Evolutionary conservation across 495 filamentous ascomycete species (phyloP).

Genomic region (Beverwykella pulmonaria): DNA sequence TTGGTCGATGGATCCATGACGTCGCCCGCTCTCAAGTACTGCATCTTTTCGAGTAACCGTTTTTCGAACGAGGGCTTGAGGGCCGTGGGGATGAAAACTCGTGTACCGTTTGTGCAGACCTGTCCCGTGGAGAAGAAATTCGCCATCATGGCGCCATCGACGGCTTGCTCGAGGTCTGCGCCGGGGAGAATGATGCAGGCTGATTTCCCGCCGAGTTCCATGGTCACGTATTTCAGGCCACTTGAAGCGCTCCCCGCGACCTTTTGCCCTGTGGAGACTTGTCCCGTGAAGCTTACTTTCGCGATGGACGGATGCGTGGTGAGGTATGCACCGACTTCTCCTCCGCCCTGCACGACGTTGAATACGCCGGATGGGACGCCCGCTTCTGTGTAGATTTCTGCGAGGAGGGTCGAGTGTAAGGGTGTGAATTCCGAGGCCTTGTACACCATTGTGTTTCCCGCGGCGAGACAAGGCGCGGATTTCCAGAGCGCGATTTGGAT

Average conservation of each 20-base stretch:
- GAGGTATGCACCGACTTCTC: slow-evolving; percentile 69
- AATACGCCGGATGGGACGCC: slow-evolving; percentile 79
- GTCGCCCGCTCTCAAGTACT: slow-evolving; percentile 67
- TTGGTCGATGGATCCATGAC: slow-evolving; percentile 70
- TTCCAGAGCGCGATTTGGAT: slow-evolving; percentile 90
- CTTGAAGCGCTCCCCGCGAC: slow-evolving; percentile 69
- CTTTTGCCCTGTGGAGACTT: slow-evolving; percentile 74
- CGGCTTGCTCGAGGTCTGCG: slow-evolving; percentile 70
- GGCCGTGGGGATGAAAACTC: slow-evolving; percentile 68
- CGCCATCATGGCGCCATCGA: slow-evolving; percentile 84
- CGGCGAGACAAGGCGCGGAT: slow-evolving; percentile 76
- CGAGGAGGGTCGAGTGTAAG: slow-evolving; percentile 68
- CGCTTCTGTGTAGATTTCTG: slow-evolving; percentile 69
- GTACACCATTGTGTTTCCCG: slow-evolving; percentile 86
- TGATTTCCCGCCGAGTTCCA: slow-evolving; percentile 83
- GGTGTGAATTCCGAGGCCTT: slow-evolving; percentile 83
- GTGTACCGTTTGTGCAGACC: slow-evolving; percentile 82
- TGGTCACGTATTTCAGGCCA: slow-evolving; percentile 83
- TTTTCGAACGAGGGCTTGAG: slow-evolving; percentile 68
- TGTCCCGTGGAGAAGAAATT: slow-evolving; percentile 84
- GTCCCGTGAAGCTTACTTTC: slow-evolving; percentile 84
- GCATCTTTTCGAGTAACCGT: slow-evolving; percentile 66
- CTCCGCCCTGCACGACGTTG: slow-evolving; percentile 76
- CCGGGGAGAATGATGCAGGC: slow-evolving; percentile 72
- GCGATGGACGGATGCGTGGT: slow-evolving; percentile 68